Percentiles rank a stretch among this genome's conserved stretches.
Conservation (phyloP, 2,329 filamentous ascomycete genomes). For the Cordyceps sp. region DNA sequence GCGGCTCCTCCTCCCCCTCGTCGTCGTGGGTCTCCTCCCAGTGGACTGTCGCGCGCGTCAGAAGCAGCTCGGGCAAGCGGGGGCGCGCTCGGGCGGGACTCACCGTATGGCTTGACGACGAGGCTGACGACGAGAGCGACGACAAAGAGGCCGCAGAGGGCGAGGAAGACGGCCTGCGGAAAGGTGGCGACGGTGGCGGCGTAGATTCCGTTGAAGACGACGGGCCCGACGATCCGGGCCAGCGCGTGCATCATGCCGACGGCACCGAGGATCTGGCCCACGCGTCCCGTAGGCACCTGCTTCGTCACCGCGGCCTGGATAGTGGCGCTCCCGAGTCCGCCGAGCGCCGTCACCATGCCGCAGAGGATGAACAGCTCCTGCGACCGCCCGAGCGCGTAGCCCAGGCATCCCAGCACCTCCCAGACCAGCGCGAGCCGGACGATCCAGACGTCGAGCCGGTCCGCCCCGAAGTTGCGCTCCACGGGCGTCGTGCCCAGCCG, state of each 20-base stretch:
- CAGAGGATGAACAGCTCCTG: constrained; percentile 51
- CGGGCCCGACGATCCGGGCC: constrained; percentile 60
- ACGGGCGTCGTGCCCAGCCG: constrained; percentile 16
- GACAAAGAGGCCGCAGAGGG: constrained; percentile 50
- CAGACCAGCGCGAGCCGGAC: constrained; percentile 61
- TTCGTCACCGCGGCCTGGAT: constrained; percentile 77
- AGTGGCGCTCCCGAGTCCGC: constrained; percentile 73
- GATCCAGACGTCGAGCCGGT: constrained; percentile 59
- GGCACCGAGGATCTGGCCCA: constrained; percentile 79
- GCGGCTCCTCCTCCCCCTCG: constrained; percentile 12
- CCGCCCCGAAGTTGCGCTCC: constrained; percentile 50
- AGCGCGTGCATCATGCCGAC: constrained; percentile 74
- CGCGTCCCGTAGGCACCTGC: constrained; percentile 67
- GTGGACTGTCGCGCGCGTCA: constrained; percentile 9
- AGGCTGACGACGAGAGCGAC: constrained; percentile 49
- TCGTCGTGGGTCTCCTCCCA: constrained; percentile 11
- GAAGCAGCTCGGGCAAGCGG: background rate
- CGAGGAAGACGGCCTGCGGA: constrained; percentile 70
- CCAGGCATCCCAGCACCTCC: constrained; percentile 59
- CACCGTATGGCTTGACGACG: constrained; percentile 59
- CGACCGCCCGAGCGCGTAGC: constrained; percentile 51
- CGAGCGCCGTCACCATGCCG: constrained; percentile 58
- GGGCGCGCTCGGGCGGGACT: constrained; percentile 16
- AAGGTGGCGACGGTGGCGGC: constrained; percentile 62
- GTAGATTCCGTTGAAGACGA: constrained; percentile 77